Percentiles rank a stretch among this genome's conserved stretches.
These are phyloP conservation scores for Rehmannia glutinosa DNA, from an alignment of 257 asterid species.

Conservation along the genomic window DNA sequence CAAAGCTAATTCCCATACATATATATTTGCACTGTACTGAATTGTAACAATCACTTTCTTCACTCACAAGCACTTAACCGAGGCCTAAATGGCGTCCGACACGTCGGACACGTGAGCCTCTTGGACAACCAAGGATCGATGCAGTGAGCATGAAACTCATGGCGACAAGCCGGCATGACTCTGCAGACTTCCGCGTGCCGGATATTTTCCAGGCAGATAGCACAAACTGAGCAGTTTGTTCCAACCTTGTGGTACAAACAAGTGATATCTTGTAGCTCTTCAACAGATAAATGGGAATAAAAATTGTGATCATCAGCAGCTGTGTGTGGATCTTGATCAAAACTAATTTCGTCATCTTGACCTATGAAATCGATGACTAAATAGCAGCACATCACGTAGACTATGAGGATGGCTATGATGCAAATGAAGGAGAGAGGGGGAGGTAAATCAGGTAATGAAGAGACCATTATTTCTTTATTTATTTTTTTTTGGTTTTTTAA, in stretches of 20 bases:
- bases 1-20: not conserved
- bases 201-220: constrained; percentile 52
- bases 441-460: constrained; percentile 36
- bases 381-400: constrained; percentile 42
- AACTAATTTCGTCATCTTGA: constrained; percentile 5
- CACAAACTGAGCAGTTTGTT: constrained; percentile 26
- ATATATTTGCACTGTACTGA: not conserved
- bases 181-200: constrained; percentile 40
- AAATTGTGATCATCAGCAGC: not conserved
- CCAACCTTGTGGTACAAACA: constrained; percentile 31
- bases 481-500: not conserved
- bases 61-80: constrained; percentile 7
- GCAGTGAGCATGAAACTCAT: constrained; percentile 57
- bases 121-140: constrained; percentile 62
- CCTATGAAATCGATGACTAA: constrained; percentile 38
- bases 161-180: constrained; percentile 52
- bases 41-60: not conserved
- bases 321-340: not conserved
- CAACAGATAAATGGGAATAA: constrained; percentile 29
- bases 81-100: constrained; percentile 41
- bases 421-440: constrained; percentile 44
- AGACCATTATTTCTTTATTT: constrained; percentile 15
- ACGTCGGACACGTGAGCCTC: constrained; percentile 51
- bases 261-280: constrained; percentile 45
- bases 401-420: constrained; percentile 33